Percentiles rank a stretch among this genome's conserved stretches.
These are phyloP conservation scores for Bacterosira constricta DNA, from an alignment of 108 stramenopile species.

Conservation along the genomic window DNA sequence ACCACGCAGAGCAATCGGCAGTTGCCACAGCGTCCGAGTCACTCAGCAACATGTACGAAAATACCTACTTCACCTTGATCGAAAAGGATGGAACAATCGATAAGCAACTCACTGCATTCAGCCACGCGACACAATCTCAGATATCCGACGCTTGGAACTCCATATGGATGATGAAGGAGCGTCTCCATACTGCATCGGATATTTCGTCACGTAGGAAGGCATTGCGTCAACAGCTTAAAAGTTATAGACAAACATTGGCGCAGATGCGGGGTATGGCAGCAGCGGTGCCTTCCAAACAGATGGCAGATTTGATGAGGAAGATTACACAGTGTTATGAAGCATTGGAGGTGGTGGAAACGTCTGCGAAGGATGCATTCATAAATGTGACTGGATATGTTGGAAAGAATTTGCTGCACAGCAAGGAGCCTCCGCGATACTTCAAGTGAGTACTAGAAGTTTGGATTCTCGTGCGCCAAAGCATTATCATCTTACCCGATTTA, in stretches of 20 bases:
- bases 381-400: conserved; percentile 67
- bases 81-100: conserved; percentile 76
- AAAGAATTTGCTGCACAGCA: conserved; percentile 47
- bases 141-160: conserved; percentile 82
- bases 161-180: conserved; percentile 74
- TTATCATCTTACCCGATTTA: too few relatives aligned
- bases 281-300: conserved; percentile 79
- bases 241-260: conserved; percentile 68
- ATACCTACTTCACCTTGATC: conserved; percentile 72
- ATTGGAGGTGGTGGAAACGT: conserved; percentile 62
- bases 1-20: conserved; percentile 68
- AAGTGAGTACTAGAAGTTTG: conserved; percentile 35
- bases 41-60: conserved; percentile 43
- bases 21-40: conserved; percentile 63
- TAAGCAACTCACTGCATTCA: conserved; percentile 69
- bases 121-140: conserved; percentile 70
- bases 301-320: conserved; percentile 83
- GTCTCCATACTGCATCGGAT: conserved; percentile 77
- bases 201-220: conserved; percentile 59
- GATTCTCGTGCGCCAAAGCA: too few relatives aligned
- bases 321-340: conserved; percentile 85
- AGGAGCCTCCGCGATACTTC: conserved; percentile 55
- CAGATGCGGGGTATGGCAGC: conserved; percentile 74
- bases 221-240: conserved; percentile 71
- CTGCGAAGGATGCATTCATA: conserved; percentile 68